Conservation (phyloP, 2,329 filamentous ascomycete species). For the Thielaviopsis punctulata region DNA sequence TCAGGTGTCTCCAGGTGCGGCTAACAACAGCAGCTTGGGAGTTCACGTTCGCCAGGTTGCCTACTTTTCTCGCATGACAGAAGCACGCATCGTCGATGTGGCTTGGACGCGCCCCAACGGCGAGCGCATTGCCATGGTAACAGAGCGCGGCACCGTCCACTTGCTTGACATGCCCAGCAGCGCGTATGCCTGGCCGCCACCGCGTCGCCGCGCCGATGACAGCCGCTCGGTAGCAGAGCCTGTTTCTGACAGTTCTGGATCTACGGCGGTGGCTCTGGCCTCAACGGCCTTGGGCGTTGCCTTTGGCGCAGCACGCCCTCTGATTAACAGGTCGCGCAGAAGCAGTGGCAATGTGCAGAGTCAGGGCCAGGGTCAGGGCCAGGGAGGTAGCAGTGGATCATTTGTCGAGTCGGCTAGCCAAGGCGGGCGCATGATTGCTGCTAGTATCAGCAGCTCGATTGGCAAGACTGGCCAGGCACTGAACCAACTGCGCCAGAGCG, state of each 20-base stretch:
- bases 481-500: conserved; percentile 54
- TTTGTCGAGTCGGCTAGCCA: conserved; percentile 42
- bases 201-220: conserved; percentile 31
- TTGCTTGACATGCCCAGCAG: conserved; percentile 71
- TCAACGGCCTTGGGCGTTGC: conserved; percentile 55
- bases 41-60: conserved; percentile 66
- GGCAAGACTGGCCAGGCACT: conserved; percentile 55
- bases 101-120: conserved; percentile 70
- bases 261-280: conserved; percentile 48
- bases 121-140: conserved; percentile 74
- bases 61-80: conserved; percentile 79
- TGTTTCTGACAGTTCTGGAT: conserved; percentile 27
- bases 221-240: conserved; percentile 24
- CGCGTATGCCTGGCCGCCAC: conserved; percentile 77
- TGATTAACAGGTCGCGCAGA: conserved; percentile 37
- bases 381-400: conserved; percentile 8
- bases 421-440: conserved; percentile 53
- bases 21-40: conserved; percentile 23
- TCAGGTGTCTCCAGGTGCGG: conserved; percentile 28
- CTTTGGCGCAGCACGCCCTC: conserved; percentile 47
- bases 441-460: conserved; percentile 56
- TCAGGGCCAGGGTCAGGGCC: background rate
- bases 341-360: conserved; percentile 25
- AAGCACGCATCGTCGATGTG: conserved; percentile 78
- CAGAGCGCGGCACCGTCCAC: conserved; percentile 88